Base-by-base conservation (phyloP, 129 eudicot species). In the Flaveria trinervia region DNA sequence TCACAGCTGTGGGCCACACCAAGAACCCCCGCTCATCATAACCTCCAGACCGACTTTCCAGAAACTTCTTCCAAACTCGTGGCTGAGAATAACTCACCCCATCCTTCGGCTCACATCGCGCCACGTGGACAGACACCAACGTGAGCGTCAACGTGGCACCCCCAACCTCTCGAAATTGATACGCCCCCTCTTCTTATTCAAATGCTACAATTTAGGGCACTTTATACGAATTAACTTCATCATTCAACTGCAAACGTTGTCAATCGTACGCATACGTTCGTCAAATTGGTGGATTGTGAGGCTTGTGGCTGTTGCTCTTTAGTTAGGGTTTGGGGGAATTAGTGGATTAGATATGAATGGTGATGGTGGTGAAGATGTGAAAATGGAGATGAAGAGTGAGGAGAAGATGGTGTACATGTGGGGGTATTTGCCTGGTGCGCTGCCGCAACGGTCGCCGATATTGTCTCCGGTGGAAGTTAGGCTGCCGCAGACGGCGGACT, bases 381-480 rank as follows among this genome's bases (percentile, higher is more conserved):
- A 60, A 79, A 77, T 81, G 91, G 85, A 81, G 83, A 87, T 46
- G 65, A 81, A 76, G 28, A 52, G 73, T 52, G 81, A 74, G 48
- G 80, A 89, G 60, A 88, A 80, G 18, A 26, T 75, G 67, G 97
- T 89, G 69, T 87, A 78, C 41, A 91, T 94, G 98, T 94, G 98
- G 96, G 98, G 98, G 12, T 94, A 94, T 68, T 79, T 94, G 52
- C 98, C 98, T 0, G 98, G 98, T 22, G 98, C 98, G 7, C 48
- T 87, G 88, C 98, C 98, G 64, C 96, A 89, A 81, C 80, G 98
- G 62, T 77, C 98, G 75, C 98, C 97, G 83, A 54, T 94, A 22
- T 81, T 87, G 76, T 91, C 93, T 13, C 98, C 98, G 82, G 61
- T 87, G 51, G 81, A 79, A 71, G 97, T 89, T 71, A 77, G 86